phyloP scores from a whole-genome alignment of 192 early-diverging fungal genomes.

The Coemansia sp. region DNA sequence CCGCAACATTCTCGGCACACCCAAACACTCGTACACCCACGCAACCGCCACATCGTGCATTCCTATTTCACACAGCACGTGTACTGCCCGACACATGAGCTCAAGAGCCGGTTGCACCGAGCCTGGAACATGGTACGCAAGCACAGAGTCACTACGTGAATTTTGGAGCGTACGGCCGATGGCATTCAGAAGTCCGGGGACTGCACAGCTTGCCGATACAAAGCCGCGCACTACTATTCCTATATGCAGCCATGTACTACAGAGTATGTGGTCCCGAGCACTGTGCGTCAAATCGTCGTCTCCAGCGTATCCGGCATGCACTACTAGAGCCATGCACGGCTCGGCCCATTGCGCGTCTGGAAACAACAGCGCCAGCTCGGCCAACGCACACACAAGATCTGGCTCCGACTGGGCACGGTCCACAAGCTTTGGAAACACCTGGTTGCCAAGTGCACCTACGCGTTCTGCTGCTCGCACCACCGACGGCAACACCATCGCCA shows the following conservation, averaged over 20 bases:
- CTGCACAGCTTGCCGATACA: neutral
- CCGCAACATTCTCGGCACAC: constrained; percentile 11
- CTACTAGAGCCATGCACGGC: constrained; percentile 25
- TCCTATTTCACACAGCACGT: constrained; percentile 16
- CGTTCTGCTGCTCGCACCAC: neutral
- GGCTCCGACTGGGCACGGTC: neutral
- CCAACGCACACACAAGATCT: neutral
- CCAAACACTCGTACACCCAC: constrained; percentile 33
- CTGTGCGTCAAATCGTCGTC: neutral
- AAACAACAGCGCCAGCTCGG: constrained; percentile 4
- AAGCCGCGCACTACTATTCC: neutral
- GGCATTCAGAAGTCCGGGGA: neutral
- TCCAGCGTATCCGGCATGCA: constrained; percentile 4
- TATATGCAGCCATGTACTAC: neutral
- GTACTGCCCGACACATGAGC: constrained; percentile 25
- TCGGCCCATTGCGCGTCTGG: constrained; percentile 4
- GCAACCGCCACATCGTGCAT: constrained; percentile 17
- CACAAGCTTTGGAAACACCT: constrained; percentile 14
- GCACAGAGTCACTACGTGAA: neutral
- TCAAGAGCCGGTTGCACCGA: constrained; percentile 10
- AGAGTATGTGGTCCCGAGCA: neutral
- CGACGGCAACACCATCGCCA: neutral
- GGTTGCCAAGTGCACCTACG: neutral
- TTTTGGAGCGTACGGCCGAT: neutral
- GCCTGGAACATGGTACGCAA: neutral